phyloP scores from a whole-genome alignment of 331 rosid genomes.

The Arachis monticola region DNA sequence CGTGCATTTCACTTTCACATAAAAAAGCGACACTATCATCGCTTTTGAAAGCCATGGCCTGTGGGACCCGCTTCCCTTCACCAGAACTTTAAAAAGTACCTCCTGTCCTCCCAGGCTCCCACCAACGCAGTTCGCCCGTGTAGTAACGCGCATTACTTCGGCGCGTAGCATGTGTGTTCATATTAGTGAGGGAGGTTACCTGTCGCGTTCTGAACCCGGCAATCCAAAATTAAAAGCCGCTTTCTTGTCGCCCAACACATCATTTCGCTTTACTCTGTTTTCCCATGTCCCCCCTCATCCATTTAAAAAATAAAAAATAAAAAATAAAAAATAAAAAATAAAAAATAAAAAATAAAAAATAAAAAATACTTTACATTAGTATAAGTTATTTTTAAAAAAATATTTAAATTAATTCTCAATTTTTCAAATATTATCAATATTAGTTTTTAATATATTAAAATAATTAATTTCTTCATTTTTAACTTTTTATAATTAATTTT shows the following conservation, averaged over 20 bases:
- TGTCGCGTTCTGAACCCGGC: constrained; percentile 50
- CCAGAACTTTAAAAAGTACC: constrained; percentile 15
- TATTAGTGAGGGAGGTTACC: constrained; percentile 23
- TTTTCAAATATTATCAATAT: no score
- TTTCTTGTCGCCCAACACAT: constrained; percentile 58
- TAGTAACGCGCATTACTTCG: not conserved
- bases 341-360: no score
- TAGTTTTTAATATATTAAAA: not conserved
- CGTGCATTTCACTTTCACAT: constrained; percentile 33
- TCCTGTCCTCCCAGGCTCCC: not conserved
- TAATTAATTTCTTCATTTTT: no score
- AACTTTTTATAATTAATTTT: no score
- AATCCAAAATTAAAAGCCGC: constrained; percentile 50
- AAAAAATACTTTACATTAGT: no score
- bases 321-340: no score
- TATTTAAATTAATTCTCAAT: no score
- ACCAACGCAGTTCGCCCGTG: constrained; percentile 6
- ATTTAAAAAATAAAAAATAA: no score
- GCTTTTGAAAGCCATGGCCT: not conserved
- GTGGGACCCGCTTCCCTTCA: not conserved
- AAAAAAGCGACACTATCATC: constrained; percentile 13
- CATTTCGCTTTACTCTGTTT: constrained; percentile 38
- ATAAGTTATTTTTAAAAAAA: no score
- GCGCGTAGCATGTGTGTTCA: constrained; percentile 7
- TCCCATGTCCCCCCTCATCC: constrained; percentile 45